Evolutionary conservation across 306 rosid genomes (phyloP).

Genomic region (Potentilla sterilis): DNA sequence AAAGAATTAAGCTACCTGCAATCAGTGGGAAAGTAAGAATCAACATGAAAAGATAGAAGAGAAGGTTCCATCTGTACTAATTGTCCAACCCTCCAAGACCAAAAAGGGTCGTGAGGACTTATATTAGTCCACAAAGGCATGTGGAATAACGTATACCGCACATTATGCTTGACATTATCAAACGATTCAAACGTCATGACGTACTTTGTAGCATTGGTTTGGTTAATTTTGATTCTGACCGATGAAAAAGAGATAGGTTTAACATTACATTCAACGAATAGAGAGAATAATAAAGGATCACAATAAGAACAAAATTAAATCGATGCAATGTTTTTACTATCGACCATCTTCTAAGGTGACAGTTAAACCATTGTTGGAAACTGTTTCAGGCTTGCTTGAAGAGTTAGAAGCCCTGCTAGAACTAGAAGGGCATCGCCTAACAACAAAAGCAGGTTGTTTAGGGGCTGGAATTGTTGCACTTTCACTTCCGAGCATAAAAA

Average conservation of each 20-base stretch:
- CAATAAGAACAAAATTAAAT: neutral
- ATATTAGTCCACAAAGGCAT: neutral
- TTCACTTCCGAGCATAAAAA: constrained; percentile 68
- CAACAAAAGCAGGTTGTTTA: constrained; percentile 62
- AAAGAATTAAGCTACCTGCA: too few relatives aligned
- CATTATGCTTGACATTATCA: neutral
- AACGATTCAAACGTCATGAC: too few relatives aligned
- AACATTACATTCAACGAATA: neutral
- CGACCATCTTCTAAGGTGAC: constrained; percentile 66
- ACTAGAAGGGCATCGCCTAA: constrained; percentile 66
- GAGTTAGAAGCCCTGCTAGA: constrained; percentile 65
- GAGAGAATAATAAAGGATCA: neutral
- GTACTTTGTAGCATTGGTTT: neutral
- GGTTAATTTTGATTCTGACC: neutral
- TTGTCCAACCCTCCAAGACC: neutral
- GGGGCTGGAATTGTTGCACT: constrained; percentile 55
- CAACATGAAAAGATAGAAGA: neutral
- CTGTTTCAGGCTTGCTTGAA: constrained; percentile 59
- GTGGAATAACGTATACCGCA: neutral
- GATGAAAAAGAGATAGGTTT: neutral
- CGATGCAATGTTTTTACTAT: constrained; percentile 20
- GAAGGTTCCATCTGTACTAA: neutral
- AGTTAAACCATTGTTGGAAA: constrained; percentile 66
- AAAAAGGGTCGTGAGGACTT: neutral
- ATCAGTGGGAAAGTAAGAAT: too few relatives aligned